These are phyloP conservation scores for Eucalyptus pumila DNA, from an alignment of 345 rosid genomes.

Conservation along the genomic window DNA sequence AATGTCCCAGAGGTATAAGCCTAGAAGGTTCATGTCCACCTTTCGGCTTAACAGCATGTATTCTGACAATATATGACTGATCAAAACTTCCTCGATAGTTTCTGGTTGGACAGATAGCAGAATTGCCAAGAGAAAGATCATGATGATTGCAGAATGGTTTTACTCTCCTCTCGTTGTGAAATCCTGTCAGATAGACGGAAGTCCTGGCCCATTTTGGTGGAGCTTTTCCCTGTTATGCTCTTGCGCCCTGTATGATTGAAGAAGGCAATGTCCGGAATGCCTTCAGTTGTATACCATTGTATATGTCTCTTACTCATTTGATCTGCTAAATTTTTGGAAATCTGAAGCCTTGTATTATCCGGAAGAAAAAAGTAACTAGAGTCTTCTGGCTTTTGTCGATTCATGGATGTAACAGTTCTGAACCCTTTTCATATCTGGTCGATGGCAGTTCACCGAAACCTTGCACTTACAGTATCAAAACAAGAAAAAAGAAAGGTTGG, in stretches of 20 bases:
- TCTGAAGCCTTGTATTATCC: not conserved
- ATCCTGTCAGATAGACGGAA: not conserved
- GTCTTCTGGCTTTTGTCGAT: not conserved
- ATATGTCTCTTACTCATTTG: not conserved
- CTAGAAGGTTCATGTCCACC: not conserved
- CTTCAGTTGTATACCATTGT: not conserved
- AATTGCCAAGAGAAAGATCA: not conserved
- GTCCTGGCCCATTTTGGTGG: not conserved
- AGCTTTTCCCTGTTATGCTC: not conserved
- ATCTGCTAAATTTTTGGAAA: not conserved
- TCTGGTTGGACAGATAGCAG: not conserved
- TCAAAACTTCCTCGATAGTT: not conserved
- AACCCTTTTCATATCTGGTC: not conserved
- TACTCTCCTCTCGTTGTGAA: not conserved
- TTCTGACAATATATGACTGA: not conserved
- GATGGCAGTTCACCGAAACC: not conserved
- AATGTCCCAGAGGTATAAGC: conserved; percentile 14
- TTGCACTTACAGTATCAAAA: not conserved
- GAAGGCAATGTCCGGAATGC: not conserved
- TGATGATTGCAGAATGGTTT: not conserved
- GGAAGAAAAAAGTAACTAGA: not conserved
- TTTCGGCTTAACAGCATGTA: not conserved
- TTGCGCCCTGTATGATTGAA: not conserved
- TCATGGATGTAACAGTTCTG: not conserved
- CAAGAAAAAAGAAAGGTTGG: not conserved